Base-by-base conservation (phyloP, 805 yeast species). In the Pachysolen tannophilus region DNA sequence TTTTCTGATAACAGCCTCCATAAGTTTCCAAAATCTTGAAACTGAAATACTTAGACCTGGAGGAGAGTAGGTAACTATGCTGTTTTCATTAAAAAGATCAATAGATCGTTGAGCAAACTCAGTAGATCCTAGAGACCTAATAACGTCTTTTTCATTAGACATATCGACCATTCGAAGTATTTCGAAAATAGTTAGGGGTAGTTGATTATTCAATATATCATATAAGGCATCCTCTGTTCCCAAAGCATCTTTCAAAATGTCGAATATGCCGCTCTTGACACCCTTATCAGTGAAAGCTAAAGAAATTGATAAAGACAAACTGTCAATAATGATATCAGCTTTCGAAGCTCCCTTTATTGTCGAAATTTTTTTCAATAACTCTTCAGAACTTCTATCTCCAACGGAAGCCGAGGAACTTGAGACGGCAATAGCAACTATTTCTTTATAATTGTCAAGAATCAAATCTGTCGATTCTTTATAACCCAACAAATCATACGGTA, bases 401-500 rank as follows among this genome's bases (percentile, higher is more conserved):
- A 16, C 17, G 28, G 27, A 19, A n/a, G n/a, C n/a, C 24, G 20
- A 13, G 4, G 25, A 42, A 20, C 33, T 35, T 2, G 67, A 37
- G 47, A 59, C 35, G 41, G 45, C 31, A 39, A 73, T 33, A 0
- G 78, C 63, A n/a, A 52, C 49, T 3, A 74, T 43, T 30, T 65
- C 61, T 17, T 48, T 49, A 34, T 53, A 56, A 40, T 61, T 63
- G 2, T 52, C 52, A 7, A 25, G 15, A 5, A 62, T 21, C 41
- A 72, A 69, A 1, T 55, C 56, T 3, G 35, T 28, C 3, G 39
- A 37, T 8, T 46, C 45, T 2, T 36, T 14, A 42, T 58, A 70
- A 0, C 58, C 71, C 44, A 74, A 62, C 1, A 67, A 36, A 1
- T 38, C 40, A 35, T 30, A 61, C 0, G 78, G 79, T 40, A 72